These are phyloP conservation scores for Auricularia auricula-judae DNA, from an alignment of 768 basidiomycete species.

Conservation along the genomic window DNA sequence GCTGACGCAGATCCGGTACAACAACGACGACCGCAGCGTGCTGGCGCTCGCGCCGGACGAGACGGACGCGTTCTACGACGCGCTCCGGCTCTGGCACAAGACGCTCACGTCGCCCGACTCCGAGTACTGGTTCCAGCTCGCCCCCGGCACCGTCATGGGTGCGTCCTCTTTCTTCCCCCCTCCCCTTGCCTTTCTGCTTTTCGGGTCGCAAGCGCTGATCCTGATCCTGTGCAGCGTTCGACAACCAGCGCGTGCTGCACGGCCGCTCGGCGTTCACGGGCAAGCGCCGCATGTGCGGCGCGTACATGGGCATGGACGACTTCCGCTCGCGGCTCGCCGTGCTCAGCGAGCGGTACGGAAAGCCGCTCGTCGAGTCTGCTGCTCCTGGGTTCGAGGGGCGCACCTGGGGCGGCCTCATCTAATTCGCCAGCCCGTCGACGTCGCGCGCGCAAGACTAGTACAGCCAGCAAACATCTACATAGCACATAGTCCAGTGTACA, in stretches of 20 bases:
- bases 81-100: constrained; percentile 67
- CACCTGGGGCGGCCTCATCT: background rate
- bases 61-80: constrained; percentile 79
- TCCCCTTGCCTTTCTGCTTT: background rate
- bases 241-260: constrained; percentile 91
- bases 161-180: constrained; percentile 18
- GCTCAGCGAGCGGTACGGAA: constrained; percentile 45
- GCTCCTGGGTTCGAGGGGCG: background rate
- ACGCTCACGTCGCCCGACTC: constrained; percentile 69
- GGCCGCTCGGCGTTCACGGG: constrained; percentile 89
- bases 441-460: too few relatives aligned
- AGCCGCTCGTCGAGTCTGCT: background rate
- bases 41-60: constrained; percentile 48
- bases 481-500: background rate
- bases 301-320: constrained; percentile 88
- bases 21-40: constrained; percentile 85
- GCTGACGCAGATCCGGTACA: constrained; percentile 79
- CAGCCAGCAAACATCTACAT: too few relatives aligned
- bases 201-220: background rate
- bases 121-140: constrained; percentile 87
- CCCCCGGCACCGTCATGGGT: constrained; percentile 79
- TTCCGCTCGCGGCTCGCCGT: constrained; percentile 70
- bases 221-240: constrained; percentile 43
- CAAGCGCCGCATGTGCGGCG: constrained; percentile 86
- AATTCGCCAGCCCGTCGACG: background rate